Evolutionary conservation across 2,329 filamentous ascomycete species (phyloP), one percentile per base, ranked within the genome.

Genomic region (Didymella pomorum): DNA sequence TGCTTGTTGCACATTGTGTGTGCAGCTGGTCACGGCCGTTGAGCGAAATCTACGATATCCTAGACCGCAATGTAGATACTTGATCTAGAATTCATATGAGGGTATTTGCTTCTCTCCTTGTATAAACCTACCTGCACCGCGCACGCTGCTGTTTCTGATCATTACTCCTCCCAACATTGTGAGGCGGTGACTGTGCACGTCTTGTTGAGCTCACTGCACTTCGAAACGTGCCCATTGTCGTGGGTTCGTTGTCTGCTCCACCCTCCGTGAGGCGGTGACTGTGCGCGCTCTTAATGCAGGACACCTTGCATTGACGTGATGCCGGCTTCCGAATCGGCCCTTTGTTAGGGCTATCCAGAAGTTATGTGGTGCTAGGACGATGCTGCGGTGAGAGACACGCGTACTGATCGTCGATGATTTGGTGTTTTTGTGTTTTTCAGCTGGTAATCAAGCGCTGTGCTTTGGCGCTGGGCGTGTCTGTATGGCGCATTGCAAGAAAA

Each of bases 291-390:
- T 28, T 39, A 10, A 58, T 53, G 56, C 56, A 58, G 31, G 31
- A 53, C 50, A 53, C 18, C 44, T 41, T 53, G 56, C 56, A 54
- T 54, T 53, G 50, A 49, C 56, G 37, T 42, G 8, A 21, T 53
- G 49, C 50, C 45, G 50, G 28, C 29, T 46, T 33, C 56, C 56
- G 56, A 58, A 42, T 58, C 56, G 56, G 56, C 41, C 56, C 56
- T 50, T 54, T 51, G 29, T 54, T 46, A 51, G 42, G 45, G 26
- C 25, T 3, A 41, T 46, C 14, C 25, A 18, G 4, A 12, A 31
- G 46, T 39, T 43, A 31, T 43, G 49, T 31, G 44, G 52, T 41
- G 25, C 31, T 25, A 5, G 23, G 11, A 50, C 46, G 45, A 46
- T 33, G 31, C 42, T 51, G 42, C 28, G 52, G 39, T 56, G 39